Evolutionary conservation across 352 stramenopile genomes (phyloP), one percentile per base, ranked within the genome.

Genomic region (Globisporangium nagaii): DNA sequence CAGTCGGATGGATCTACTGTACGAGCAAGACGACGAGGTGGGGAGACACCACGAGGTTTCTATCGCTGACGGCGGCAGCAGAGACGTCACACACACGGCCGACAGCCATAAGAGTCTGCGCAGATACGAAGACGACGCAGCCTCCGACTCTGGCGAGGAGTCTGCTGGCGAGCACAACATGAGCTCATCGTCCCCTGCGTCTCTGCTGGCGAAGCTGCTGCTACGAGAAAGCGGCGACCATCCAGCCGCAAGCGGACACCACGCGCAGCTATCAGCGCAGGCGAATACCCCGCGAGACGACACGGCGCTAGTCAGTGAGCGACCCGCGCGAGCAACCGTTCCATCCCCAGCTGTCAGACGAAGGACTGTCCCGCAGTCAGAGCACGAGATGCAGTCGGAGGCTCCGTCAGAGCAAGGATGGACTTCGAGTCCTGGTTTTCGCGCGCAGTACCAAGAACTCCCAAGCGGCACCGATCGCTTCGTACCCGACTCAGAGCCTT

Each of bases 1-100:
- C 9, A 70, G 52, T 12, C 59, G 17, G 20, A 35, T 69, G 30
- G 55, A 71, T 35, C 50, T 73, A 1, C 58, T 71, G 35, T 63
- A 53, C 32, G 58, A 62, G 27, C 50, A 49, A 6, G 28, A 50
- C 4, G 7, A 19, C 13, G 30, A 36, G 4, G 27, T n/a, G n/a
- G n/a, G n/a, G n/a, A n/a, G n/a, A n/a, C n/a, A 41, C 0, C 24
- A 58, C 15, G 58, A 58, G 47, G 10, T 17, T 12, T 30, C 54
- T 4, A 7, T 7, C 17, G 17, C 8, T 24, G 32, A 10, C 6
- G 7, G n/a, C 11, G 17, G 13, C 20, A 28, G 30, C 13, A 31
- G 20, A 4, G 24, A 45, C 25, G 17, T 7, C 15, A 30, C 3
- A 9, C 34, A 30, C 9, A 17, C 13, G 2, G 4, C n/a, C 17